Base-by-base conservation (phyloP, 345 rosid genomes). In the Eucalyptus globulus region DNA sequence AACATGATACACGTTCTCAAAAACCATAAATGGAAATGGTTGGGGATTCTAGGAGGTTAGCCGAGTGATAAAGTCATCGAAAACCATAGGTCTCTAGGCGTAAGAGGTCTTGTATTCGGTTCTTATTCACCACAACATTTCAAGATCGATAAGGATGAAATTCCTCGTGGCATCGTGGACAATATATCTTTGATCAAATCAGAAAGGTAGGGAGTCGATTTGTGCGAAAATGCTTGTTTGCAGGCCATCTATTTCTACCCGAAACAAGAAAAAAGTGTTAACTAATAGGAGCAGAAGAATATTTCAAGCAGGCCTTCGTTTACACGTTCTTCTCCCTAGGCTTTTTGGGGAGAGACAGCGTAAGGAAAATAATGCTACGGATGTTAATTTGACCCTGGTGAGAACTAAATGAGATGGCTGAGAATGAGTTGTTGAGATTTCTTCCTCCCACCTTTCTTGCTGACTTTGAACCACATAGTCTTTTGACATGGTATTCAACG, bases 61-160 rank as follows among this genome's bases (percentile, higher is more conserved):
- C 22, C 17, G 2, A 67, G 3, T 9, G 22, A 67, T 67, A 8
- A 67, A 69, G 24, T 31, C 24, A 31, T 69, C 2, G 4, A 31
- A 17, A 31, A 34, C 4, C 2, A 31, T 34, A 31, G 4, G 0
- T 34, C 8, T 34, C 10, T 69, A 31, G 56, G 56, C 1, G 0
- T 53, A 53, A 53, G 56, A 69, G 12, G 6, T 31, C 24, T 31
- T 0, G 7, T 31, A 65, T n/a, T 65, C 0, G 21, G 17, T 65
- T 65, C 76, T 65, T 6, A 14, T 16, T 14, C 76, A 14, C n/a
- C 21, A 9, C 17, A 4, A 7, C 3, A 65, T n/a, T n/a, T n/a
- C 17, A 14, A 7, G 37, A 34, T 6, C 6, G 2, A 67, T 67
- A 3, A 7, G 21, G 80, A 67, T 37, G 2, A 7, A 37, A 37